phyloP scores from a whole-genome alignment of 306 rosid genomes.

The Psophocarpus tetragonolobus region DNA sequence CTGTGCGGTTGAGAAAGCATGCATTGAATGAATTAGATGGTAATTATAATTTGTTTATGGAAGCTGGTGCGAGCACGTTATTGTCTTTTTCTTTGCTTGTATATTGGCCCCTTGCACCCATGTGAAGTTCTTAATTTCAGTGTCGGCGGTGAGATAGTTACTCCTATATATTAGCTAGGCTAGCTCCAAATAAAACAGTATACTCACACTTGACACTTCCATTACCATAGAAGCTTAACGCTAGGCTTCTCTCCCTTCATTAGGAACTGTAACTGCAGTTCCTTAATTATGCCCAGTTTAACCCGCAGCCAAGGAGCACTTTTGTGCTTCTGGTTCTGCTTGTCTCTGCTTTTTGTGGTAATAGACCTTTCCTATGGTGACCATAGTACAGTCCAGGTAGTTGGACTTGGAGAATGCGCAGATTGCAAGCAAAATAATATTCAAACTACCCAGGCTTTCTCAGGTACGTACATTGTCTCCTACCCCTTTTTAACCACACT shows the following conservation, averaged over 20 bases:
- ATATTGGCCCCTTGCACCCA: constrained; percentile 51
- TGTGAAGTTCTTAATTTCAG: constrained; percentile 60
- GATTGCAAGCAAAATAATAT: constrained; percentile 66
- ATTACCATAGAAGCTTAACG: constrained; percentile 22
- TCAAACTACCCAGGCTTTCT: constrained; percentile 61
- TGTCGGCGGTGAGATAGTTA: constrained; percentile 65
- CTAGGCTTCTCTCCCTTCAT: constrained; percentile 22
- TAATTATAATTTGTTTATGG: constrained; percentile 12
- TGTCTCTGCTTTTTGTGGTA: constrained; percentile 44
- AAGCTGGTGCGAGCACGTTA: constrained; percentile 43
- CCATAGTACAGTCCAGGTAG: constrained; percentile 63
- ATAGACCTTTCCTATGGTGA: constrained; percentile 54
- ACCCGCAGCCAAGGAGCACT: constrained; percentile 42
- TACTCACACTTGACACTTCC: background rate
- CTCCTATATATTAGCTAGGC: constrained; percentile 50
- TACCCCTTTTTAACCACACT: background rate
- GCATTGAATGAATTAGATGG: constrained; percentile 52
- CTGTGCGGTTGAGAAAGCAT: constrained; percentile 53
- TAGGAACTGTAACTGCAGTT: constrained; percentile 17
- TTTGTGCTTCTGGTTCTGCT: constrained; percentile 62
- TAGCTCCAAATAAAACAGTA: background rate
- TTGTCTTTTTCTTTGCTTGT: constrained; percentile 42
- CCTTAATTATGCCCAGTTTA: constrained; percentile 55
- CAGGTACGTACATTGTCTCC: constrained; percentile 51
- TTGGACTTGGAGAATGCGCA: constrained; percentile 82